Percentiles rank a stretch among this genome's conserved stretches.
These are phyloP conservation scores for Aulographum hederae DNA, from an alignment of 2,329 filamentous ascomycete species.

Conservation along the genomic window DNA sequence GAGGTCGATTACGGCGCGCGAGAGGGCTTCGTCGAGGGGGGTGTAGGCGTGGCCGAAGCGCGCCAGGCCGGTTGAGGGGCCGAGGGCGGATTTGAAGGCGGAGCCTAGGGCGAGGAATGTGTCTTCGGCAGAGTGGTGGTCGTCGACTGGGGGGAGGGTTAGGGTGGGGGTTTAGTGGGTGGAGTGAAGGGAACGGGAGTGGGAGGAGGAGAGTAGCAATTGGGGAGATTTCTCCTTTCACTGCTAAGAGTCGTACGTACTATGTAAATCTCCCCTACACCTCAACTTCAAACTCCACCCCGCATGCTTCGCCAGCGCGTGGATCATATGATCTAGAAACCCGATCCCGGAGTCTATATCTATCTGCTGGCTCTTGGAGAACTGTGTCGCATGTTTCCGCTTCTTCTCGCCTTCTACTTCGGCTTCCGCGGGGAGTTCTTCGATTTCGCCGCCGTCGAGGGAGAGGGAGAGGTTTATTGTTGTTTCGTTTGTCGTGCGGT, in stretches of 20 bases:
- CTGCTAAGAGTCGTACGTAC: constrained; percentile 29
- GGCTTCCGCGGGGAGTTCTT: constrained; percentile 40
- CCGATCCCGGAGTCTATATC: constrained; percentile 84
- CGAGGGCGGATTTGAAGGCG: constrained; percentile 68
- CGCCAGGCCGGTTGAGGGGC: constrained; percentile 52
- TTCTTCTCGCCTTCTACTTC: constrained; percentile 19
- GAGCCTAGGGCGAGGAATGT: constrained; percentile 77
- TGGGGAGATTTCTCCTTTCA: neutral
- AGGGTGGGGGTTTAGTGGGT: neutral
- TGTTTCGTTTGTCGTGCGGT: constrained; percentile 93
- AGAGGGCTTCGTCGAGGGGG: constrained; percentile 87
- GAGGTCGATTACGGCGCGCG: constrained; percentile 82
- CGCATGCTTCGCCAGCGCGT: constrained; percentile 87
- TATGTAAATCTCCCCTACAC: constrained; percentile 81
- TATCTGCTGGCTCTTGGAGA: constrained; percentile 70
- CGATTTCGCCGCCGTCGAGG: constrained; percentile 63
- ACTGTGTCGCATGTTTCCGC: constrained; percentile 68
- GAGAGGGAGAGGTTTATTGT: constrained; percentile 88
- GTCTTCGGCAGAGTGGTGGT: constrained; percentile 97
- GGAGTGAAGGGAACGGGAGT: neutral
- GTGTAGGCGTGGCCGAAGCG: constrained; percentile 86
- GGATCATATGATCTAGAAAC: constrained; percentile 97
- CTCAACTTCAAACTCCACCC: constrained; percentile 78
- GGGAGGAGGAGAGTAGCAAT: neutral
- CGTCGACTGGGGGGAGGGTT: constrained; percentile 50